Evolutionary conservation across 1,284 basidiomycete species (phyloP).

Genomic region (Takashimella tepidaria): DNA sequence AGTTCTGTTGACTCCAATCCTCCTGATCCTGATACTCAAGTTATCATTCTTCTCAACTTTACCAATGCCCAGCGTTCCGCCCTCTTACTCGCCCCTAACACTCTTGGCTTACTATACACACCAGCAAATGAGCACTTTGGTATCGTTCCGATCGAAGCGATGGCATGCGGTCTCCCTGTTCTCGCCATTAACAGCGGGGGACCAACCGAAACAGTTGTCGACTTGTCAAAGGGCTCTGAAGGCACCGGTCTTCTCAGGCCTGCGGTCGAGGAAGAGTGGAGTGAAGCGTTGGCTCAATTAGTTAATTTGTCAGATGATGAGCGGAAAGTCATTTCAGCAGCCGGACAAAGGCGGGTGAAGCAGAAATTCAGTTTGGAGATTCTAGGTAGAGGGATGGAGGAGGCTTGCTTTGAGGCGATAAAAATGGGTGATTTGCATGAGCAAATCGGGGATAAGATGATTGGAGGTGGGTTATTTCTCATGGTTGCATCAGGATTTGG

Average conservation of each 20-base stretch:
- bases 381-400: constrained; percentile 64
- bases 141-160: constrained; percentile 91
- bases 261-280: constrained; percentile 64
- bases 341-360: constrained; percentile 59
- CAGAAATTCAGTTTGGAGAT: constrained; percentile 58
- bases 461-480: constrained; percentile 4
- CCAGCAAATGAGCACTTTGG: constrained; percentile 96
- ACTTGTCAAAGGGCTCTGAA: constrained; percentile 46
- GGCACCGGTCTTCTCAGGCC: constrained; percentile 63
- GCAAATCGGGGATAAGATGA: constrained; percentile 35
- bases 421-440: constrained; percentile 35
- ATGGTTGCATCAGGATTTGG: neutral
- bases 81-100: constrained; percentile 60
- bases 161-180: constrained; percentile 86
- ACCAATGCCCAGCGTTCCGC: constrained; percentile 70
- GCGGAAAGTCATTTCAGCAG: constrained; percentile 52
- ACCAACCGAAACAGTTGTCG: constrained; percentile 80
- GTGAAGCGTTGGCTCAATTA: constrained; percentile 60
- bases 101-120: constrained; percentile 79
- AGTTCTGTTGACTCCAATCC: constrained; percentile 45
- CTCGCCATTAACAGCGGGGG: constrained; percentile 86
- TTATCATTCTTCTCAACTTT: constrained; percentile 83
- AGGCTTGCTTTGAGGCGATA: constrained; percentile 54
- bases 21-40: constrained; percentile 52
- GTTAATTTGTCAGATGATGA: constrained; percentile 53